These are phyloP conservation scores for Botrytis elliptica DNA, from an alignment of 2,329 filamentous ascomycete genomes.

Conservation along the genomic window DNA sequence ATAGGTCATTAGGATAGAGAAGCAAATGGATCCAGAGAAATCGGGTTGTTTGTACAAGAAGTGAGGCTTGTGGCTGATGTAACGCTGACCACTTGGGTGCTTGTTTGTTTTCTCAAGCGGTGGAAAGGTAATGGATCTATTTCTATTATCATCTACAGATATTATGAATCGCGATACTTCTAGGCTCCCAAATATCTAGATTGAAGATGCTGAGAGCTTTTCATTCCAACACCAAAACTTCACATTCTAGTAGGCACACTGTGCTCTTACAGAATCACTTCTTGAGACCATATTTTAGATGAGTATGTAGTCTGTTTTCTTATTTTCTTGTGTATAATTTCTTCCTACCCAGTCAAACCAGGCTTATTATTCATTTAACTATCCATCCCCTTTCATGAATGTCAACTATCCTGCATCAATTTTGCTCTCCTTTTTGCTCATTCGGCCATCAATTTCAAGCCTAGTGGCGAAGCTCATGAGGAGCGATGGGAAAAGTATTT, in stretches of 20 bases:
- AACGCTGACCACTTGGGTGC: background rate
- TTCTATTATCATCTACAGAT: background rate
- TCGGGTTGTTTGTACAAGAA: background rate
- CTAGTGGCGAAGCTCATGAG: too few species aligned
- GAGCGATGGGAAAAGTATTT: too few species aligned
- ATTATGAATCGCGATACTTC: background rate
- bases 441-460: too few species aligned
- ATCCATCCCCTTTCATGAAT: too few species aligned
- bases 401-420: too few species aligned
- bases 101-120: background rate
- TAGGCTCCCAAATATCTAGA: accelerated
- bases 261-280: background rate
- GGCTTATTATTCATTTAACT: too few species aligned
- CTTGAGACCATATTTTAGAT: background rate
- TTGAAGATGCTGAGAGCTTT: background rate
- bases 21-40: background rate
- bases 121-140: background rate
- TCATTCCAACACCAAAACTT: background rate
- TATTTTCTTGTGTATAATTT: too few species aligned
- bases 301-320: too few species aligned
- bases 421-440: too few species aligned
- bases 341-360: too few species aligned
- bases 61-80: background rate
- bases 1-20: background rate
- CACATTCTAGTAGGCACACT: background rate